These are phyloP conservation scores for Aspergillaceae sp. DNA, from an alignment of 2,329 filamentous ascomycete species.

Conservation along the genomic window DNA sequence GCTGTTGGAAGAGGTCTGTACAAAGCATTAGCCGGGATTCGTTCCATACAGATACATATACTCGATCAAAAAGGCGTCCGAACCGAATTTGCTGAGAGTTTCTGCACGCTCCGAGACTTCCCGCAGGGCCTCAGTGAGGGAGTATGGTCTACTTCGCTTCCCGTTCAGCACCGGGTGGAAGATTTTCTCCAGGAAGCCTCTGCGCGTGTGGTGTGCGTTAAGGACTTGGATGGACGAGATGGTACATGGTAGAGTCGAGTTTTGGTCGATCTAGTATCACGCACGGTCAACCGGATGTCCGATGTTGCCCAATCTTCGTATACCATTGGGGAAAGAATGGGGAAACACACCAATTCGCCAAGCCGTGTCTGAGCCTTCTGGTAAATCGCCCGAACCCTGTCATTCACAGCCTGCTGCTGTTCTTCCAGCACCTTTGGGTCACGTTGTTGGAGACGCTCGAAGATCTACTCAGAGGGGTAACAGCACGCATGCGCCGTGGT, in stretches of 20 bases:
- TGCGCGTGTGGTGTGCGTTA: slow-evolving; percentile 74
- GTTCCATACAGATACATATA: not conserved
- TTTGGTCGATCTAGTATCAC: slow-evolving; percentile 58
- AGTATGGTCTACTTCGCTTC: slow-evolving; percentile 60
- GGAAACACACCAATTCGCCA: slow-evolving; percentile 51
- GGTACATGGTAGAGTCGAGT: slow-evolving; percentile 77
- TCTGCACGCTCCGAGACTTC: slow-evolving; percentile 62
- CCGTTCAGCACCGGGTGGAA: slow-evolving; percentile 68
- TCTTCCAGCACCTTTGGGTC: slow-evolving; percentile 53
- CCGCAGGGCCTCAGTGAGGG: slow-evolving; percentile 67
- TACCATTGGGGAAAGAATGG: slow-evolving; percentile 1
- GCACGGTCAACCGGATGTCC: slow-evolving; percentile 9
- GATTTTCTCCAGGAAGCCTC: slow-evolving; percentile 71
- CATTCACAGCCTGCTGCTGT: slow-evolving; percentile 52
- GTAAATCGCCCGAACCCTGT: slow-evolving; percentile 49
- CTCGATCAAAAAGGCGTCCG: slow-evolving; percentile 12
- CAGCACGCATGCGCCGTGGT: slow-evolving; percentile 1
- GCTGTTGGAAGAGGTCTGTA: slow-evolving; percentile 75
- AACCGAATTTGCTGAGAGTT: slow-evolving; percentile 75
- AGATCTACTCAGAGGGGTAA: slow-evolving; percentile 18
- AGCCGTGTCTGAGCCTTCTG: slow-evolving; percentile 56
- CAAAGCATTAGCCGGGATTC: slow-evolving; percentile 9
- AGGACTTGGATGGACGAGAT: slow-evolving; percentile 79
- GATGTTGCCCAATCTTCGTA: slow-evolving; percentile 1
- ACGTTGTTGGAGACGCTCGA: slow-evolving; percentile 38